A percentile compares a stretch with the other conserved stretches of the same genome.
phyloP scores from a whole-genome alignment of 768 basidiomycete species.

The Naematelia encephala region DNA sequence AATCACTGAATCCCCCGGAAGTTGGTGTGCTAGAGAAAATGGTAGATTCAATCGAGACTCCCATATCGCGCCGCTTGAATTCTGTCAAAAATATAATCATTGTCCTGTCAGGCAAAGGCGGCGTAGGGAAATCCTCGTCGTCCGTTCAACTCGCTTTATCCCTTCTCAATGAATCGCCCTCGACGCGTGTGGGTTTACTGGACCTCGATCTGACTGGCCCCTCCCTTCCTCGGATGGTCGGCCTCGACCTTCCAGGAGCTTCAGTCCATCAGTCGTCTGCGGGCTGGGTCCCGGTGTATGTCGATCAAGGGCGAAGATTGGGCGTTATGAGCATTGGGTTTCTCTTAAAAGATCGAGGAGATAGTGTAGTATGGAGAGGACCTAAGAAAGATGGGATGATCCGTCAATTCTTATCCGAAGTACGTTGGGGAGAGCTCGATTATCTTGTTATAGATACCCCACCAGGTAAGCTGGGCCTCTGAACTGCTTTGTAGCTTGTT shows the following conservation, averaged over 20 bases:
- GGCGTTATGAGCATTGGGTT: constrained; percentile 98
- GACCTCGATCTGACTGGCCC: constrained; percentile 93
- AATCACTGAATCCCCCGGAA: too few relatives aligned
- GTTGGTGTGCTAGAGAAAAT: too few relatives aligned
- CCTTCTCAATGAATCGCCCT: constrained; percentile 64
- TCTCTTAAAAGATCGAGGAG: constrained; percentile 79
- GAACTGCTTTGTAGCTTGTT: background rate
- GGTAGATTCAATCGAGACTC: constrained; percentile 53
- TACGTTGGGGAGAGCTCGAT: constrained; percentile 95
- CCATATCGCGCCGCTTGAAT: constrained; percentile 67
- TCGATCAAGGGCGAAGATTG: constrained; percentile 71
- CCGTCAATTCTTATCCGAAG: constrained; percentile 96
- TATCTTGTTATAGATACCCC: constrained; percentile 95
- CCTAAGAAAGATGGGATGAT: constrained; percentile 99
- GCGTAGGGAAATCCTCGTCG: constrained; percentile 95
- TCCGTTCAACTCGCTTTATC: constrained; percentile 86
- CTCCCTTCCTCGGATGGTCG: constrained; percentile 92
- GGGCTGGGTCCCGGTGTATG: constrained; percentile 98
- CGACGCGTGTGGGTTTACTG: constrained; percentile 75
- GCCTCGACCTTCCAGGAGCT: constrained; percentile 62
- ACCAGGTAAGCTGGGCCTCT: constrained; percentile 69
- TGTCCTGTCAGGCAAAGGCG: constrained; percentile 94
- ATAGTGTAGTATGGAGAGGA: constrained; percentile 96
- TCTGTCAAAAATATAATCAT: constrained; percentile 81
- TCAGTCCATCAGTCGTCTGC: constrained; percentile 88